These are phyloP conservation scores for Aspergillus leporis DNA, from an alignment of 495 filamentous ascomycete genomes.

Conservation along the genomic window DNA sequence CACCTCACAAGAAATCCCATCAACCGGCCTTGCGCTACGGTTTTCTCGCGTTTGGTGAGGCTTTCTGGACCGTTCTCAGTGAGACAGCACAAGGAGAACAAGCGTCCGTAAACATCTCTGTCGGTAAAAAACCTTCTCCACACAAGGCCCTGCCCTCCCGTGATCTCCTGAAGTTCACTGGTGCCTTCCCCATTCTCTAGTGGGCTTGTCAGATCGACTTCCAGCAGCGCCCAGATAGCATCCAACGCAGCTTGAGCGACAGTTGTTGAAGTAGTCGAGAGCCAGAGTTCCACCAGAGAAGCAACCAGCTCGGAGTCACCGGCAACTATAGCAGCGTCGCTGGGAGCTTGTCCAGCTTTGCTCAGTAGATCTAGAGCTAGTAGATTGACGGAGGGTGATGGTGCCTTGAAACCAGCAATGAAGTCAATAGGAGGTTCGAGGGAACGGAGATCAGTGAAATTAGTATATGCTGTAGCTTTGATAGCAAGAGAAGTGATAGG, in stretches of 20 bases:
- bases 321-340: conserved; percentile 68
- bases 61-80: conserved; percentile 34
- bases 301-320: conserved; percentile 61
- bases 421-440: conserved; percentile 50
- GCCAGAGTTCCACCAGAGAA: conserved; percentile 68
- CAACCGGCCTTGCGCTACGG: conserved; percentile 76
- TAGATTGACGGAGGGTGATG: conserved; percentile 65
- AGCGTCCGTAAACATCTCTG: conserved; percentile 61
- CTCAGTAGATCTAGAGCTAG: conserved; percentile 69
- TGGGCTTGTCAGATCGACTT: conserved; percentile 56
- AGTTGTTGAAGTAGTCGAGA: conserved; percentile 67
- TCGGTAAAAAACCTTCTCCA: conserved; percentile 74
- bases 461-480: conserved; percentile 38
- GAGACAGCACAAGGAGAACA: conserved; percentile 64
- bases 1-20: conserved; percentile 69
- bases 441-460: conserved; percentile 45
- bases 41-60: conserved; percentile 62
- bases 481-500: conserved; percentile 48
- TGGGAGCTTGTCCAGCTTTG: conserved; percentile 63
- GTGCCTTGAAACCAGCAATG: conserved; percentile 55
- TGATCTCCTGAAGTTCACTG: conserved; percentile 29
- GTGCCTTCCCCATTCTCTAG: conserved; percentile 49
- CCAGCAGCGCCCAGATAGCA: conserved; percentile 68
- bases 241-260: conserved; percentile 69
- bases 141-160: conserved; percentile 64